Evolutionary conservation across 345 rosid genomes (phyloP).

Genomic region (Tarenaya hassleriana): DNA sequence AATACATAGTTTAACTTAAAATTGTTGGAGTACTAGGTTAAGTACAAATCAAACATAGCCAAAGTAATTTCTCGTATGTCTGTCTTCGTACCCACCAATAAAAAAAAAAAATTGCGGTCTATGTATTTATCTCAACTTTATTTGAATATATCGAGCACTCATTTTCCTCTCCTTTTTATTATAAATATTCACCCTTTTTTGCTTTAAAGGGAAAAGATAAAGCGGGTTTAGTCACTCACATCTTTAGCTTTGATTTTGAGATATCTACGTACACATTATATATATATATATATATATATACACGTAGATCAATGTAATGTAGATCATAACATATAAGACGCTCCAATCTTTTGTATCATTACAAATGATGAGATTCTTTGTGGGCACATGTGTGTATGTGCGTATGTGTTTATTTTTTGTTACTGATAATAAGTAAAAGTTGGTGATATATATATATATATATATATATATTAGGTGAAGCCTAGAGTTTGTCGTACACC

Average conservation of each 20-base stretch:
- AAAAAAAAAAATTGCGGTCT: slow-evolving; percentile 28
- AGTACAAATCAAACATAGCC: too few species aligned
- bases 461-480: slow-evolving; percentile 34
- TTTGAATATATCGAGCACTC: slow-evolving; percentile 29
- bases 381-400: slow-evolving; percentile 5
- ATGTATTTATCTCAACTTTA: slow-evolving; percentile 25
- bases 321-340: too few species aligned
- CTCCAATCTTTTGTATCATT: too few species aligned
- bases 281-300: background rate
- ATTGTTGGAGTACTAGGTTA: too few species aligned
- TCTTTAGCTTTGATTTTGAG: too few species aligned
- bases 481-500: slow-evolving; percentile 35
- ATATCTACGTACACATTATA: too few species aligned
- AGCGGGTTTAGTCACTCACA: slow-evolving; percentile 15
- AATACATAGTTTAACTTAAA: too few species aligned
- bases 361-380: slow-evolving; percentile 13
- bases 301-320: too few species aligned
- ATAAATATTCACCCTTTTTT: slow-evolving; percentile 22
- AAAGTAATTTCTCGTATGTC: slow-evolving; percentile 28
- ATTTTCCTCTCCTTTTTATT: slow-evolving; percentile 23
- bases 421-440: slow-evolving; percentile 14
- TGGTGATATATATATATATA: slow-evolving; percentile 26
- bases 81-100: slow-evolving; percentile 34
- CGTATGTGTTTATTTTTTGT: slow-evolving; percentile 13
- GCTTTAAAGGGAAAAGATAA: slow-evolving; percentile 26